Evolutionary conservation across 257 asterid genomes (phyloP).

Genomic region (Marsdenia floribunda): DNA sequence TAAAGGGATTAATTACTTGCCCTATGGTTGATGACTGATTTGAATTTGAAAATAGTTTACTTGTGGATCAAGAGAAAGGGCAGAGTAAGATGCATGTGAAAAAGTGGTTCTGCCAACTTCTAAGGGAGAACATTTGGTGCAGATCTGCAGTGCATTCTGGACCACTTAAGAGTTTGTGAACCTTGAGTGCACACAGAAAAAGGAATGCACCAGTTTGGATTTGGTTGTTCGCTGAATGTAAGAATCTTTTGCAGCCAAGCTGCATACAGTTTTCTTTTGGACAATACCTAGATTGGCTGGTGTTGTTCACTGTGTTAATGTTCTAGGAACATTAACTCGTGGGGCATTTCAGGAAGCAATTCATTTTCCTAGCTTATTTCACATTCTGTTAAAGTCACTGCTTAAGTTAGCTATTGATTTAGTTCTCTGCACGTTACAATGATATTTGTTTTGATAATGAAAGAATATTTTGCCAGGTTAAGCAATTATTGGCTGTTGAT

Average conservation of each 20-base stretch:
- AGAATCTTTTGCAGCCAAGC: neutral
- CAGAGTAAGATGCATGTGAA: neutral
- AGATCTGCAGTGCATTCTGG: neutral
- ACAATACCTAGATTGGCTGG: neutral
- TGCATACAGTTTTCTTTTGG: neutral
- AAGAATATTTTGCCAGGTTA: slow-evolving; percentile 48
- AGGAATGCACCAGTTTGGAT: neutral
- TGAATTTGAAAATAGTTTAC: neutral
- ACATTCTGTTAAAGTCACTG: neutral
- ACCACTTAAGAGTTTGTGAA: neutral
- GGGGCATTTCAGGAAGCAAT: neutral
- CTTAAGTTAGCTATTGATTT: neutral
- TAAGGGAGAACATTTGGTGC: neutral
- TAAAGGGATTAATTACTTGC: neutral
- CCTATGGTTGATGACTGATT: neutral
- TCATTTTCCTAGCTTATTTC: neutral
- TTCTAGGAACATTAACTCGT: neutral
- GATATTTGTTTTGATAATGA: slow-evolving; percentile 13
- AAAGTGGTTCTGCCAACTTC: neutral
- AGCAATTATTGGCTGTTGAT: slow-evolving; percentile 84
- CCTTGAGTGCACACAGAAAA: neutral
- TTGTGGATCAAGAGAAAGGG: neutral
- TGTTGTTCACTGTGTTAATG: neutral
- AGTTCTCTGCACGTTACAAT: neutral
- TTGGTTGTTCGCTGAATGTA: neutral